Evolutionary conservation across 176 grass and related monocot genomes (phyloP), one percentile per base, ranked within the genome.

Genomic region (Raddia distichophylla): DNA sequence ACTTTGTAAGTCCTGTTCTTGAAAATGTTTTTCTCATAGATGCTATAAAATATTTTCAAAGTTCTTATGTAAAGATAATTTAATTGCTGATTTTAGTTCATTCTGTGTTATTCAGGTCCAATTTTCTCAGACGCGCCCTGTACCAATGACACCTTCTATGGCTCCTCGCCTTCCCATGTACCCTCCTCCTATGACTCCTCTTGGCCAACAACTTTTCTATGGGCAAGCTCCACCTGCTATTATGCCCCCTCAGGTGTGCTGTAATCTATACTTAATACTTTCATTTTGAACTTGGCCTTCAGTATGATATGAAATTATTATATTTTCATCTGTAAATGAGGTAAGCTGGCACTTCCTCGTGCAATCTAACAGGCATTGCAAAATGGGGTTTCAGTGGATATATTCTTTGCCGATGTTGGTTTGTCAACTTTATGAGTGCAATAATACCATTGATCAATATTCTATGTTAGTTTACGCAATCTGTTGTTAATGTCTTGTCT

Each of bases 131-230:
- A 82, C 89, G n/a, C 89, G 85, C 49, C 90, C 92, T 87, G 81
- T 97, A 70, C 64, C 85, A 77, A 94, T 94, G 80, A 89, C 89
- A 52, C 86, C 94, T 75, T 70, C 91, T 50, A 45, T 94, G 73
- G 90, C 83, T 79, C 92, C 90, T 10, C 92, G 90, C 16, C 78
- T 97, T 74, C 92, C 92, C 54, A 89, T 94, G 87, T 97, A 91
- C 90, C 87, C 91, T 65, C 87, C 91, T 65, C 92, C 87, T 47
- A 89, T 88, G 84, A 68, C 83, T 52, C 87, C 92, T 84, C 88
- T 93, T 55, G 85, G 85, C 47, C 94, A 97, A 63, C 94, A 92
- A 77, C 74, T 97, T 69, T 97, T 97, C 82, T 97, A 97, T 82
- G 91, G 94, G 47, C 94, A 97, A 89, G 85, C 80, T 47, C 91